Percentiles rank a stretch among this genome's conserved stretches.
Evolutionary conservation across 1,139 yeast species (phyloP).

Genomic region (Saccharomycopsis hybrid): DNA sequence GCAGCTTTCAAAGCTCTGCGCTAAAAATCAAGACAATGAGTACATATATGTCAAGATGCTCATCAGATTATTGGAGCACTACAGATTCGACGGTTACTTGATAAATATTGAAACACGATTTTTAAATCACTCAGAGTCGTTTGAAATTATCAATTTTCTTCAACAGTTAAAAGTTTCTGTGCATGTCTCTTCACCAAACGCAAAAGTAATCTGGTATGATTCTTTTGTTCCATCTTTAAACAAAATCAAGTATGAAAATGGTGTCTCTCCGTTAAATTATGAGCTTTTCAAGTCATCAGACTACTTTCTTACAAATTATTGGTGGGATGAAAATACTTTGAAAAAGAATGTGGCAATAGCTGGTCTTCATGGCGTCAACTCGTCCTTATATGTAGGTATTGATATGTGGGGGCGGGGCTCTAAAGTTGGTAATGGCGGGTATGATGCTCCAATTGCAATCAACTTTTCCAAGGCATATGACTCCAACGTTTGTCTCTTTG

Average conservation of each 20-base stretch:
- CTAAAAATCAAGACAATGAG: slow-evolving; percentile 23
- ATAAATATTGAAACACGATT: slow-evolving; percentile 33
- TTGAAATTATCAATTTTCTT: slow-evolving; percentile 27
- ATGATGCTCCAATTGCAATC: slow-evolving; percentile 31
- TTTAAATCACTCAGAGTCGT: slow-evolving; percentile 22
- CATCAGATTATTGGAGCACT: slow-evolving; percentile 26
- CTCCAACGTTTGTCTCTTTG: slow-evolving; percentile 34
- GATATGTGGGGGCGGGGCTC: slow-evolving; percentile 38
- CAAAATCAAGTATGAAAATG: slow-evolving; percentile 32
- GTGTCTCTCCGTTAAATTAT: slow-evolving; percentile 32
- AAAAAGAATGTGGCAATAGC: slow-evolving; percentile 30
- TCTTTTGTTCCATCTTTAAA: slow-evolving; percentile 30
- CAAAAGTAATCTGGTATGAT: slow-evolving; percentile 35
- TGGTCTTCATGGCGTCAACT: slow-evolving; percentile 31
- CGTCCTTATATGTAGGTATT: slow-evolving; percentile 33
- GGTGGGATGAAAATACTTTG: slow-evolving; percentile 33
- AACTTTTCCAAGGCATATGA: slow-evolving; percentile 28
- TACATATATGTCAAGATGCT: slow-evolving; percentile 28
- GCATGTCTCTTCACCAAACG: slow-evolving; percentile 23
- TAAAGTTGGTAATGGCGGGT: slow-evolving; percentile 34
- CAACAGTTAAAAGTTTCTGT: slow-evolving; percentile 28
- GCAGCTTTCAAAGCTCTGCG: slow-evolving; percentile 26
- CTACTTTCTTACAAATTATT: slow-evolving; percentile 33
- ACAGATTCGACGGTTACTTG: slow-evolving; percentile 35
- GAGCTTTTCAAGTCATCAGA: slow-evolving; percentile 30